phyloP scores from a whole-genome alignment of 164 flowering plant genomes.

The Sextonia rubra region DNA sequence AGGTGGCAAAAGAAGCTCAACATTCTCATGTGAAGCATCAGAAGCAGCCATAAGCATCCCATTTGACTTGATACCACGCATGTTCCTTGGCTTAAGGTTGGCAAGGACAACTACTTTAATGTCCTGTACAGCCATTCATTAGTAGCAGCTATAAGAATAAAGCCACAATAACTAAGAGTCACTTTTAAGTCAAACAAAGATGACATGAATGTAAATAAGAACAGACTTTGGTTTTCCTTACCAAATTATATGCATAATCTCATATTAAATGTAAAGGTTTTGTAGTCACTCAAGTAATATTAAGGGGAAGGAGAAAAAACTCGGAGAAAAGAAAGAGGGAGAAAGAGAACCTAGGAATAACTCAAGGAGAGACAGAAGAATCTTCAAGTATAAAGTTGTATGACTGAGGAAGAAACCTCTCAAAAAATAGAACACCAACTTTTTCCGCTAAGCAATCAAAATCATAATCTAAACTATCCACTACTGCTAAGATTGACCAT shows the following conservation, averaged over 20 bases:
- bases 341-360: background rate
- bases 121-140: conserved; percentile 28
- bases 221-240: background rate
- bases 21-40: conserved; percentile 83
- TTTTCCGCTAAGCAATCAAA: too few species aligned
- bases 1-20: conserved; percentile 89
- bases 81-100: conserved; percentile 89
- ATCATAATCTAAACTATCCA: too few species aligned
- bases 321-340: background rate
- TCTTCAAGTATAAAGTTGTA: too few species aligned
- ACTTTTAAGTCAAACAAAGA: background rate
- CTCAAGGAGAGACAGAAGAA: background rate
- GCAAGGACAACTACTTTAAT: conserved; percentile 72
- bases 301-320: background rate
- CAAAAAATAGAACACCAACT: too few species aligned
- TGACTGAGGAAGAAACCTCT: too few species aligned
- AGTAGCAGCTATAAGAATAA: background rate
- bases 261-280: background rate
- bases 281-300: too few species aligned
- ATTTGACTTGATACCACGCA: conserved; percentile 87
- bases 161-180: background rate
- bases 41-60: conserved; percentile 98
- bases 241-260: background rate
- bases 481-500: too few species aligned
- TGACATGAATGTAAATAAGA: background rate